Evolutionary conservation across 1,284 basidiomycete genomes (phyloP).

Genomic region (Porodaedalea pini): DNA sequence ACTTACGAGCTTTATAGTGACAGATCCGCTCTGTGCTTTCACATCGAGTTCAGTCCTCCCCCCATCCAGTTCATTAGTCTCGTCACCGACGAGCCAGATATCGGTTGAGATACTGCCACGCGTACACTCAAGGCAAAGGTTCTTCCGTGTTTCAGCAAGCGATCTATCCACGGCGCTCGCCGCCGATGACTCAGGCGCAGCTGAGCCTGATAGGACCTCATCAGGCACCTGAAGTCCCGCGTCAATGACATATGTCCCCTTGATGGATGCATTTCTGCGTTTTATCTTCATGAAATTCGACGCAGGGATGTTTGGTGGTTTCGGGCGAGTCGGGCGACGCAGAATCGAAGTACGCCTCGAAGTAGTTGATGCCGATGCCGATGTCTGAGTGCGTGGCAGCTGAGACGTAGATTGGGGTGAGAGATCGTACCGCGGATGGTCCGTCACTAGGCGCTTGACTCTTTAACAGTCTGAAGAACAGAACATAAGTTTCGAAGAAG

Average conservation of each 20-base stretch:
- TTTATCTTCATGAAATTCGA: constrained; percentile 13
- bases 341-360: not conserved
- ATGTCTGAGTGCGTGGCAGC: too few species aligned
- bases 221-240: constrained; percentile 10
- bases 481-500: too few species aligned
- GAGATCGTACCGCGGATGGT: too few species aligned
- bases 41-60: not conserved
- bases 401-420: too few species aligned
- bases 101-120: constrained; percentile 4
- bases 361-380: too few species aligned
- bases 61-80: not conserved
- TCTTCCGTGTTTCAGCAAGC: constrained; percentile 8
- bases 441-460: too few species aligned
- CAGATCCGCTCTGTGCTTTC: not conserved
- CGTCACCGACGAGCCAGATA: constrained; percentile 10
- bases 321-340: not conserved
- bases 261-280: constrained; percentile 8
- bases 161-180: not conserved
- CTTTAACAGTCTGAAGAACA: too few species aligned
- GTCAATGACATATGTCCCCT: constrained; percentile 18
- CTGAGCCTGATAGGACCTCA: constrained; percentile 5
- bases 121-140: constrained; percentile 5
- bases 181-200: not conserved
- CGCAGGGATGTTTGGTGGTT: not conserved
- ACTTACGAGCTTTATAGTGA: not conserved